phyloP scores from a whole-genome alignment of 1,284 basidiomycete genomes.

The Nidula niveotomentosa region DNA sequence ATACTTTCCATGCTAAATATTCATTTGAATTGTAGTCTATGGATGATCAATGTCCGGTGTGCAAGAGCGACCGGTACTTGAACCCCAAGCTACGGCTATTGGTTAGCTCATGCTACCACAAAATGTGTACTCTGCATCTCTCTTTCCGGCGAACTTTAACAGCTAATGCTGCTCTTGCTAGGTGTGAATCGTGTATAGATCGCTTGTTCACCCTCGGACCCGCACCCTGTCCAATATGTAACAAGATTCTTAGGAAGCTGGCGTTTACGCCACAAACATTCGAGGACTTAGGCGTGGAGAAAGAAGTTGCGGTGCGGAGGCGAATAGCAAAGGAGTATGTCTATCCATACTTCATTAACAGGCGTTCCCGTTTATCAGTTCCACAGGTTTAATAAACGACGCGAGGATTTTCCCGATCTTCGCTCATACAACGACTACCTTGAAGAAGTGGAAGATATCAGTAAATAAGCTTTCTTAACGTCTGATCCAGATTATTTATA shows the following conservation, averaged over 20 bases:
- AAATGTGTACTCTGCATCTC: conserved; percentile 65
- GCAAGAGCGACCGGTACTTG: conserved; percentile 95
- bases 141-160: conserved; percentile 4
- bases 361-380: conserved; percentile 1
- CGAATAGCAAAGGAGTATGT: conserved; percentile 82
- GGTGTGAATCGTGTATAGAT: conserved; percentile 98
- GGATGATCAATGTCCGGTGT: conserved; percentile 96
- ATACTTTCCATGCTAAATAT: conserved; percentile 3
- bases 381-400: conserved; percentile 86
- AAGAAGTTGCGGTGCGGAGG: conserved; percentile 89
- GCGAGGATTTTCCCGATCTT: conserved; percentile 86
- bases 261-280: conserved; percentile 98
- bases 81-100: conserved; percentile 93
- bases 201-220: conserved; percentile 95
- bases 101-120: conserved; percentile 98
- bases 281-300: conserved; percentile 95
- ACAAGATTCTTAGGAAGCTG: conserved; percentile 86
- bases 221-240: conserved; percentile 94
- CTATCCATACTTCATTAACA: not conserved
- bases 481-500: conserved; percentile 3
- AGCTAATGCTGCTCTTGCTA: conserved; percentile 24
- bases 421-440: conserved; percentile 95
- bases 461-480: conserved; percentile 44
- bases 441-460: conserved; percentile 94
- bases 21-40: conserved; percentile 60